Evolutionary conservation across 495 filamentous ascomycete species (phyloP).

Genomic region (Talaromyces trachyspermus): DNA sequence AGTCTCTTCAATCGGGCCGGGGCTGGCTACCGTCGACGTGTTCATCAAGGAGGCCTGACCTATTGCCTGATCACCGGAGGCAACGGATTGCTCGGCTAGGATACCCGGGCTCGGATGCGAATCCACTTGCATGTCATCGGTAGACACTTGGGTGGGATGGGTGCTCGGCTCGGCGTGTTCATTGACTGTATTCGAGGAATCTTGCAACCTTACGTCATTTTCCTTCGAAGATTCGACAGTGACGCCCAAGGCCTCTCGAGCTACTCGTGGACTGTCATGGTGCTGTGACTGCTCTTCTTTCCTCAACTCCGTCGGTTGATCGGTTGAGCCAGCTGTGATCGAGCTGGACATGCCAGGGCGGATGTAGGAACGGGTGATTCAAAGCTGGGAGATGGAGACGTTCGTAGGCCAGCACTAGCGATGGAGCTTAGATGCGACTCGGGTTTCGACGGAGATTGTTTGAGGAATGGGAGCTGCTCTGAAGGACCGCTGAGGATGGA

Average conservation of each 20-base stretch:
- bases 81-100: conserved; percentile 18
- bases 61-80: conserved; percentile 27
- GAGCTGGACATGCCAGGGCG: conserved; percentile 2
- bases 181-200: not conserved
- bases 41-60: conserved; percentile 28
- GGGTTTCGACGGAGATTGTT: conserved; percentile 26
- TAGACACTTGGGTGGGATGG: conserved; percentile 24
- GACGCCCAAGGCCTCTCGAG: conserved; percentile 36
- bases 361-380: not conserved
- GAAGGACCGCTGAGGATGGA: conserved; percentile 23
- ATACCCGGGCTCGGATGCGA: conserved; percentile 20
- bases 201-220: not conserved
- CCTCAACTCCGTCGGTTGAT: conserved; percentile 28
- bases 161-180: conserved; percentile 11
- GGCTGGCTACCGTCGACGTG: conserved; percentile 38
- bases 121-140: conserved; percentile 42
- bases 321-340: conserved; percentile 15
- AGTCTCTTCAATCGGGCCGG: conserved; percentile 39
- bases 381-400: conserved; percentile 26
- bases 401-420: conserved; percentile 39
- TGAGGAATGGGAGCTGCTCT: conserved; percentile 29
- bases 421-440: conserved; percentile 39
- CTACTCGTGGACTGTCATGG: conserved; percentile 35
- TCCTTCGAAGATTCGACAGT: not conserved
- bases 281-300: conserved; percentile 22